Evolutionary conservation across 1,284 basidiomycete genomes (phyloP).

Genomic region (Pseudozyma pruni): DNA sequence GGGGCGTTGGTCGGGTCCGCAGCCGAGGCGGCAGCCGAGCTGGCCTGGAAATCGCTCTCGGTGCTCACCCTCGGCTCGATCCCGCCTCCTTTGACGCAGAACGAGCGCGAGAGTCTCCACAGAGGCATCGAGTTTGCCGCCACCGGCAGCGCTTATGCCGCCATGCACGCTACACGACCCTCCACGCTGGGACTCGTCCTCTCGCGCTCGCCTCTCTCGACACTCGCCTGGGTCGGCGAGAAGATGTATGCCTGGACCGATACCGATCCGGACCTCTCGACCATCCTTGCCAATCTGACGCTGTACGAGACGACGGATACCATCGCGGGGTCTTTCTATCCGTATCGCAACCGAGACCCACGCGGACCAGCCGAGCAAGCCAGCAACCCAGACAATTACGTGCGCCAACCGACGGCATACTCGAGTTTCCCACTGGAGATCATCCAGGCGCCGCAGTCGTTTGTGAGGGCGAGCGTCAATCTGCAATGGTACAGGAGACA

Average conservation of each 20-base stretch:
- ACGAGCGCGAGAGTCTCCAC: conserved; percentile 45
- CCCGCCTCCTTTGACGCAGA: conserved; percentile 44
- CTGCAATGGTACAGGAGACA: conserved; percentile 67
- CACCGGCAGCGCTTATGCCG: conserved; percentile 56
- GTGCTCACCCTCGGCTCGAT: conserved; percentile 26
- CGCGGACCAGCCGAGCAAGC: conserved; percentile 12
- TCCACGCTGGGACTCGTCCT: conserved; percentile 69
- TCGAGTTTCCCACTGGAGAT: conserved; percentile 69
- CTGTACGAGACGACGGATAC: conserved; percentile 70
- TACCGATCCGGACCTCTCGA: conserved; percentile 43
- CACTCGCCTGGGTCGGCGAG: conserved; percentile 70
- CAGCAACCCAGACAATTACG: conserved; percentile 47
- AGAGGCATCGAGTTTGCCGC: conserved; percentile 49
- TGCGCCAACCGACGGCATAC: conserved; percentile 69
- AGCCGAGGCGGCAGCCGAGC: conserved; percentile 11
- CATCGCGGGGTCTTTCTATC: conserved; percentile 69
- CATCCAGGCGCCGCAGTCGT: conserved; percentile 65
- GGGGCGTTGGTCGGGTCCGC: conserved; percentile 6
- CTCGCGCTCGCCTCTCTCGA: conserved; percentile 67
- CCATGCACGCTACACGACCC: conserved; percentile 67
- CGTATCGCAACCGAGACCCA: conserved; percentile 68
- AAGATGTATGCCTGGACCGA: conserved; percentile 69
- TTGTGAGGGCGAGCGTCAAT: conserved; percentile 67
- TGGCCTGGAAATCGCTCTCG: conserved; percentile 19
- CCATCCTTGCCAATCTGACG: conserved; percentile 67